phyloP scores from a whole-genome alignment of 2,329 filamentous ascomycete species.

The Nemania sp. region DNA sequence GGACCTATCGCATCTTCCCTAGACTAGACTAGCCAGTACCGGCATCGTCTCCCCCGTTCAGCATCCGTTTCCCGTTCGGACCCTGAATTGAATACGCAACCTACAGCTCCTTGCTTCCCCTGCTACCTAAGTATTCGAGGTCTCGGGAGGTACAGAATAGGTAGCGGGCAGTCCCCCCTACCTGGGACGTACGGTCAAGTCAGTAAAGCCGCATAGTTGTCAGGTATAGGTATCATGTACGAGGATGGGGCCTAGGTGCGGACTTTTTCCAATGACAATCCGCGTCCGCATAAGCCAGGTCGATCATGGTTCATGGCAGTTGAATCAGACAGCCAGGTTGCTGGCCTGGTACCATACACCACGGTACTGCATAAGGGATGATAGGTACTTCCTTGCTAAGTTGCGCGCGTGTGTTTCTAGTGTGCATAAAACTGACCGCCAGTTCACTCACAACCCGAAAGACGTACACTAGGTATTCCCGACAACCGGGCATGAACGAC shows the following conservation, averaged over 20 bases:
- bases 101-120: slow-evolving; percentile 36
- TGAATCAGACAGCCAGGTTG: slow-evolving; percentile 48
- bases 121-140: slow-evolving; percentile 11
- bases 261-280: slow-evolving; percentile 39
- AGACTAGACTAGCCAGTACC: slow-evolving; percentile 26
- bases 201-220: slow-evolving; percentile 41
- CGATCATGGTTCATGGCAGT: slow-evolving; percentile 59
- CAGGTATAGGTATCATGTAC: slow-evolving; percentile 48
- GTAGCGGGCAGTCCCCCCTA: slow-evolving; percentile 31
- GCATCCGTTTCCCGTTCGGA: slow-evolving; percentile 36
- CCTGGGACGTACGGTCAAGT: slow-evolving; percentile 33
- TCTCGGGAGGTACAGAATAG: background rate
- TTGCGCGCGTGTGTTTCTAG: slow-evolving; percentile 43
- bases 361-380: slow-evolving; percentile 43
- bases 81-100: slow-evolving; percentile 39
- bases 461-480: slow-evolving; percentile 44
- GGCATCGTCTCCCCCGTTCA: slow-evolving; percentile 38
- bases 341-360: slow-evolving; percentile 32
- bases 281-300: slow-evolving; percentile 44
- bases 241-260: slow-evolving; percentile 44
- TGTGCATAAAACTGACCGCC: slow-evolving; percentile 61
- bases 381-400: slow-evolving; percentile 39
- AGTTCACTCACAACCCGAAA: slow-evolving; percentile 57
- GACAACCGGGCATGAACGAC: slow-evolving; percentile 46
- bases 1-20: slow-evolving; percentile 28